Evolutionary conservation across 2,329 filamentous ascomycete species (phyloP), one percentile per base, ranked within the genome.

Genomic region (Cercospora sojina): DNA sequence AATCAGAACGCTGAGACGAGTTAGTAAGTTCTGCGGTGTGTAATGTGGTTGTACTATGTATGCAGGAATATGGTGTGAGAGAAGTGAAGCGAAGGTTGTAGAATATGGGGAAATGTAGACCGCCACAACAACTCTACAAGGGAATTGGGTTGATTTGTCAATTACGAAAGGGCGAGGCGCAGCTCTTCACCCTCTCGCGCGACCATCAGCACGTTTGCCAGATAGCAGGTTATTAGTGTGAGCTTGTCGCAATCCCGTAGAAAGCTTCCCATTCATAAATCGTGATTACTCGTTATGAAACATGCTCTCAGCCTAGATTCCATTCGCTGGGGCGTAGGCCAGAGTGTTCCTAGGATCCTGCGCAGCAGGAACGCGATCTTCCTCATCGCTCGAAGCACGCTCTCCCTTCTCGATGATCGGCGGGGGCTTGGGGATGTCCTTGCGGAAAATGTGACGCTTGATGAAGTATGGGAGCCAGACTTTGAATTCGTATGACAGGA

Each of bases 381-480:
- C 60, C 49, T 63, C 60, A 20, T 63, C 60, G n/a, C 47, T 63
- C 29, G 32, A 63, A 1, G 27, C 60, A 62, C 68, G 65, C 20
- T 69, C 67, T 6, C 57, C 68, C 53, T 71, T 79, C 67, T 77
- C 77, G 63, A 80, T 79, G 60, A 80, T 74, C 29, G 76, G 76
- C 32, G 78, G 76, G 12, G 79, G 79, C 74, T 78, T 79, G 16
- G 67, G 64, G 55, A 79, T 76, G 31, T 78, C 77, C 67, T 76
- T 70, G 59, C 77, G 74, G 53, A 82, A 67, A 18, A 82, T 69
- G 62, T 80, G 72, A 35, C 76, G 73, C 71, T 80, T 80, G 73
- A 81, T 69, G 70, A 81, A 81, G 67, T 78, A 82, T 5, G 80
- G 80, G 8, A 81, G 73, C 76, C 75, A 79, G 6, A 76, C 71